Base-by-base conservation (phyloP, 805 yeast genomes). In the Grigorovia transvaalensis region DNA sequence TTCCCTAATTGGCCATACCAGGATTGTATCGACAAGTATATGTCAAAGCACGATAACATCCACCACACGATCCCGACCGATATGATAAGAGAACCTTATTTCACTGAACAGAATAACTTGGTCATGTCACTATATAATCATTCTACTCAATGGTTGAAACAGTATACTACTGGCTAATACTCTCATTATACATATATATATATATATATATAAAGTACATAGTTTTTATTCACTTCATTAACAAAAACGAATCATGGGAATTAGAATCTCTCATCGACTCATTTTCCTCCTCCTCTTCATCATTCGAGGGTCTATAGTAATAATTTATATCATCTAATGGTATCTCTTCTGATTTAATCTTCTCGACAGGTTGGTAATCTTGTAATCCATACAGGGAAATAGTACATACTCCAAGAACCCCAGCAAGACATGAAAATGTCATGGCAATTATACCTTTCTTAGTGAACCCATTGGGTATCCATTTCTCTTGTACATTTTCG, bases 401-500 rank as follows among this genome's bases (percentile, higher is more conserved):
- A 58, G 84, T 77, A 52, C 72, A 74, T 71, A 90, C 72, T 69
- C 99, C 99, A 18, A 88, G 70, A 56, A 88, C 65, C 64, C 93
- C 99, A 48, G 96, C 79, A 59, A 91, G 63, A 75, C 87, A 80
- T 7, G 96, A 88, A 76, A 93, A 91, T 18, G 85, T 91, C 69
- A 93, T 73, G 12, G 98, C 98, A 50, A 91, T 95, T 66, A 85
- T 83, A 74, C 99, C 99, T 66, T 85, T 82, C 53, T 95, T 87
- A 49, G 98, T 91, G 79, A 93, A 93, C 18, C 97, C 97, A 46
- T 75, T 65, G 46, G 98, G 98, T 62, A 93, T 77, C 44, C 71
- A 59, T 57, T 74, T 72, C 38, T 57, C 73, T 72, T 90, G 97
- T 43, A 76, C 74, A 66, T 84, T 83, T 72, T 88, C 81, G 55